phyloP scores from a whole-genome alignment of 805 yeast species.

The Saturnispora serradocipensis region DNA sequence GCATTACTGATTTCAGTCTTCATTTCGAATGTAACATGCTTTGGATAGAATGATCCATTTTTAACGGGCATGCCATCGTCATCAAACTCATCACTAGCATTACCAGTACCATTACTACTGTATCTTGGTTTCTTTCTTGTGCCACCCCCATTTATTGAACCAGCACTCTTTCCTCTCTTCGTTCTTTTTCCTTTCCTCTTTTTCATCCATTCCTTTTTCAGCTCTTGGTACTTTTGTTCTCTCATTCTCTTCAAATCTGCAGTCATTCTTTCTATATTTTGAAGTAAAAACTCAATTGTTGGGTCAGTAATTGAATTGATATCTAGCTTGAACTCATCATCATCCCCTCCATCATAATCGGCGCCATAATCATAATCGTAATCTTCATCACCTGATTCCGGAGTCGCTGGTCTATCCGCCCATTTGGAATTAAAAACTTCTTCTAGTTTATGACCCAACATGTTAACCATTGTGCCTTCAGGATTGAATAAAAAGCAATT shows the following conservation, averaged over 20 bases:
- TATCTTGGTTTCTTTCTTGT: constrained; percentile 35
- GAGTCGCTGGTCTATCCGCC: constrained; percentile 73
- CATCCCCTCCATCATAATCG: constrained; percentile 26
- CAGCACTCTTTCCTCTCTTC: constrained; percentile 12
- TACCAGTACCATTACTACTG: constrained; percentile 27
- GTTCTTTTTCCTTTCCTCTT: constrained; percentile 28
- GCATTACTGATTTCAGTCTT: constrained; percentile 86
- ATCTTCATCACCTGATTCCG: constrained; percentile 35
- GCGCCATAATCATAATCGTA: constrained; percentile 29
- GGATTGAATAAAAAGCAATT: constrained; percentile 94
- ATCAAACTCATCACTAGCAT: constrained; percentile 29
- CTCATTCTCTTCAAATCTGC: constrained; percentile 76
- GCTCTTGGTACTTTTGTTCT: constrained; percentile 60
- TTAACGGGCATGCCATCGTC: constrained; percentile 21
- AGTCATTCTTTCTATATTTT: constrained; percentile 78
- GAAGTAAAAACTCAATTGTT: constrained; percentile 82
- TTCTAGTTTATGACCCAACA: constrained; percentile 91
- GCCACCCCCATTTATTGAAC: constrained; percentile 4
- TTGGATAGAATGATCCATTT: constrained; percentile 22
- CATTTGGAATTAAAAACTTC: constrained; percentile 79
- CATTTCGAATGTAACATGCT: constrained; percentile 83
- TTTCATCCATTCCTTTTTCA: constrained; percentile 53
- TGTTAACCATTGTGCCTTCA: constrained; percentile 91
- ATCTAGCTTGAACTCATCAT: constrained; percentile 49
- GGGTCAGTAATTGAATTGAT: constrained; percentile 71